These are phyloP conservation scores for Eutypa lata DNA, from an alignment of 2,329 filamentous ascomycete species.

Conservation along the genomic window DNA sequence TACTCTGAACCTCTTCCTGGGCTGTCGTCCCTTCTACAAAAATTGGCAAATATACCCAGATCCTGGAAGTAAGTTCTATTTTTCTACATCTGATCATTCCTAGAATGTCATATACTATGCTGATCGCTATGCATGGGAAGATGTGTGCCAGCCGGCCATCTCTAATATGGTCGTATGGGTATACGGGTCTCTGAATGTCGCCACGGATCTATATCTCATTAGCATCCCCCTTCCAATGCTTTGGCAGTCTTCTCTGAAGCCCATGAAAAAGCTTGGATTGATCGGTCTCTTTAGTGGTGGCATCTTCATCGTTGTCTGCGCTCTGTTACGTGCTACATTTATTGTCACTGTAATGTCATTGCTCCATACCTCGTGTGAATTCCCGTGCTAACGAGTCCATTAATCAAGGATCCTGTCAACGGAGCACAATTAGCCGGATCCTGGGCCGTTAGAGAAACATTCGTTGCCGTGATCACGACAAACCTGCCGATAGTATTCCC, in stretches of 20 bases:
- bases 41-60: slow-evolving; percentile 55
- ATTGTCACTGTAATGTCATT: slow-evolving; percentile 27
- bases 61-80: slow-evolving; percentile 44
- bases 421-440: slow-evolving; percentile 38
- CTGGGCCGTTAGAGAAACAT: slow-evolving; percentile 42
- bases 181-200: slow-evolving; percentile 48
- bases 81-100: slow-evolving; percentile 6
- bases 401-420: slow-evolving; percentile 36
- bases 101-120: too few species aligned
- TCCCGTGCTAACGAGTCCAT: neutral
- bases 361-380: too few species aligned
- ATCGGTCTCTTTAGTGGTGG: slow-evolving; percentile 36
- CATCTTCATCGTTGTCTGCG: slow-evolving; percentile 37
- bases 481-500: slow-evolving; percentile 45
- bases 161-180: slow-evolving; percentile 45
- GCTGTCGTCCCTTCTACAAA: slow-evolving; percentile 43
- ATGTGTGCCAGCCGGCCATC: slow-evolving; percentile 44
- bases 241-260: slow-evolving; percentile 34
- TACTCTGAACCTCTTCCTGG: slow-evolving; percentile 41
- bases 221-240: slow-evolving; percentile 55
- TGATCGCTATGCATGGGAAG: slow-evolving; percentile 28
- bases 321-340: slow-evolving; percentile 34
- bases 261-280: slow-evolving; percentile 34
- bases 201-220: slow-evolving; percentile 57
- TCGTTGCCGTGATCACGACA: slow-evolving; percentile 41